These are phyloP conservation scores for Penicillium sp. DNA, from an alignment of 2,329 filamentous ascomycete species.

Conservation along the genomic window DNA sequence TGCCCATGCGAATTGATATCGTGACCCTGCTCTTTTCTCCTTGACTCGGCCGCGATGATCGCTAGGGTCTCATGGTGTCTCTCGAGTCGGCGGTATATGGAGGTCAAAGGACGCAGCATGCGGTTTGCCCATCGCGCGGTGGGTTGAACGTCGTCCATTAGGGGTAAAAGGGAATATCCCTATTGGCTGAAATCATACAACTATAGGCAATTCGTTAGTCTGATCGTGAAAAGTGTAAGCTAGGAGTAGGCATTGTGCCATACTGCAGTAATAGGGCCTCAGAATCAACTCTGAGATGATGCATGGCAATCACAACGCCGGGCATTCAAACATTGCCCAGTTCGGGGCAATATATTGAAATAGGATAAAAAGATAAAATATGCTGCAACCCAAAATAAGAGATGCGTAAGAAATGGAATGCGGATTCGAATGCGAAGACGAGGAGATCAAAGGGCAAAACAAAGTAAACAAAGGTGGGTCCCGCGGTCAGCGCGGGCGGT, in stretches of 20 bases:
- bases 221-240: neutral
- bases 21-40: slow-evolving; percentile 12
- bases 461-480: slow-evolving; percentile 28
- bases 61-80: slow-evolving; percentile 37
- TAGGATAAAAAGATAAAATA: slow-evolving; percentile 1
- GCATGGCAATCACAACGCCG: slow-evolving; percentile 11
- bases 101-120: slow-evolving; percentile 40
- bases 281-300: slow-evolving; percentile 7
- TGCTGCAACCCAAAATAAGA: slow-evolving; percentile 7
- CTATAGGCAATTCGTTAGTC: slow-evolving; percentile 1
- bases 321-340: slow-evolving; percentile 4
- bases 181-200: slow-evolving; percentile 6
- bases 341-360: neutral
- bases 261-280: slow-evolving; percentile 7
- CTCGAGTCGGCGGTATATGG: slow-evolving; percentile 38
- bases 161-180: slow-evolving; percentile 2
- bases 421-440: slow-evolving; percentile 1
- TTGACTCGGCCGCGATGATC: slow-evolving; percentile 24
- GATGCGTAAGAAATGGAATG: slow-evolving; percentile 7
- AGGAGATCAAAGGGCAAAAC: slow-evolving; percentile 9
- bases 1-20: slow-evolving; percentile 1
- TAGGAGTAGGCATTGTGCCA: neutral
- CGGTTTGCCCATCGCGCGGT: slow-evolving; percentile 44
- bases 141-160: slow-evolving; percentile 36
- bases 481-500: slow-evolving; percentile 17